Evolutionary conservation across 75 land plant genomes (phyloP).

Genomic region (Adiantum capillusveneris): DNA sequence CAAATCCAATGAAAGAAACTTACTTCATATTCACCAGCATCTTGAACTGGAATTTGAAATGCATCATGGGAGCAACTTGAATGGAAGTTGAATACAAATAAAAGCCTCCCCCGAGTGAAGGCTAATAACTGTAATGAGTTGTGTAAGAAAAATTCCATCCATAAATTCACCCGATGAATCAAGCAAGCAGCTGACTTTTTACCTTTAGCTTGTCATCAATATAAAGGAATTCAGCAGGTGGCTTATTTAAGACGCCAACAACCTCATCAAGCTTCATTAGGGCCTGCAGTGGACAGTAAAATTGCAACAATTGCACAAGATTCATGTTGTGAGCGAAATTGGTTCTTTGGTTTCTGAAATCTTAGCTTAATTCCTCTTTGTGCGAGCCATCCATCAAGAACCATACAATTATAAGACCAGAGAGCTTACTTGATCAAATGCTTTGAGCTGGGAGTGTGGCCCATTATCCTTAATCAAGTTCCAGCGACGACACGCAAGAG

Average conservation of each 20-base stretch:
- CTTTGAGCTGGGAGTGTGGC: conserved; percentile 43
- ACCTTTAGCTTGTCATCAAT: conserved; percentile 68
- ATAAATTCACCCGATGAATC: neutral
- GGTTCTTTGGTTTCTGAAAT: neutral
- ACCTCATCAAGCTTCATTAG: conserved; percentile 68
- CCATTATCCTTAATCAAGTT: conserved; percentile 37
- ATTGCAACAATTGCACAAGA: neutral
- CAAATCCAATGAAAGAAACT: conserved; percentile 5
- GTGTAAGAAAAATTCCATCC: neutral
- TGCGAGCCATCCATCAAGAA: neutral
- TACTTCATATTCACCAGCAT: conserved; percentile 97
- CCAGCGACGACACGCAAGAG: conserved; percentile 75
- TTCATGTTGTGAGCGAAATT: neutral
- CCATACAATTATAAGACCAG: neutral
- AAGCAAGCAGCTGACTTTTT: conserved; percentile 6
- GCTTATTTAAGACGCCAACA: conserved; percentile 42
- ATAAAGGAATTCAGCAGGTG: conserved; percentile 53
- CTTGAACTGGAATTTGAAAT: conserved; percentile 67
- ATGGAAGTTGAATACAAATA: conserved; percentile 88
- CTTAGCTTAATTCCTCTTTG: no score
- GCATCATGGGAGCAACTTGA: conserved; percentile 43
- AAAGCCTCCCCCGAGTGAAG: conserved; percentile 56
- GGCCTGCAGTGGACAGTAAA: conserved; percentile 34
- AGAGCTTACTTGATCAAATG: conserved; percentile 66
- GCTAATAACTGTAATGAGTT: conserved; percentile 58